phyloP scores from a whole-genome alignment of 176 grass and related monocot genomes.

The Zizania latifolia region DNA sequence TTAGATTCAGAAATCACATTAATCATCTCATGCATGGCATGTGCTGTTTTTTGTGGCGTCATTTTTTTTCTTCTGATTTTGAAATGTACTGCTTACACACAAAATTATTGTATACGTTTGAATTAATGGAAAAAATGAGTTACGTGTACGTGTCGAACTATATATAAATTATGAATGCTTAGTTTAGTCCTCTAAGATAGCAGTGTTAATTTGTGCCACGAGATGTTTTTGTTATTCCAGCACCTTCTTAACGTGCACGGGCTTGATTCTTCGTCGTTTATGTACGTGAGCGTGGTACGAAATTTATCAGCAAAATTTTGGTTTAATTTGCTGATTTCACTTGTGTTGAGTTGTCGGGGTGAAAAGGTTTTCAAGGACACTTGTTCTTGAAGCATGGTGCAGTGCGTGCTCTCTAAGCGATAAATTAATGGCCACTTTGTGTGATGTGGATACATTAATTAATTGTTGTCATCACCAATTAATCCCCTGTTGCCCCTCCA shows the following conservation, averaged over 20 bases:
- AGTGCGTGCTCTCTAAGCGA: neutral
- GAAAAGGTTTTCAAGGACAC: neutral
- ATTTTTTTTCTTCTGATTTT: no score
- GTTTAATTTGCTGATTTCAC: neutral
- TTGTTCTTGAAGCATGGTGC: slow-evolving; percentile 11
- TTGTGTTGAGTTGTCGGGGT: neutral
- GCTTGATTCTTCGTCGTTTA: no score
- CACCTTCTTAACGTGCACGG: no score
- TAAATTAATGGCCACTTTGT: slow-evolving; percentile 1
- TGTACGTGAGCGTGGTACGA: neutral
- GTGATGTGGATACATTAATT: slow-evolving; percentile 16
- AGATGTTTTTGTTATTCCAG: neutral
- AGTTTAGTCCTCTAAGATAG: neutral
- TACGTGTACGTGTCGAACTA: no score
- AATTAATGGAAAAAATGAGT: no score
- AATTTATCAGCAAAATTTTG: neutral
- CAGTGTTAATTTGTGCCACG: neutral
- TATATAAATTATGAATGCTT: neutral
- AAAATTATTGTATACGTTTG: neutral
- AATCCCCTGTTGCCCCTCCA: neutral
- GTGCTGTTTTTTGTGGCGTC: neutral
- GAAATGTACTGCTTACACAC: no score
- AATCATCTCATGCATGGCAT: no score
- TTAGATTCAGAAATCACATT: no score
- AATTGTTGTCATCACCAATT: neutral